phyloP scores from a whole-genome alignment of 441 rosid species.

The Erodium moschatum region DNA sequence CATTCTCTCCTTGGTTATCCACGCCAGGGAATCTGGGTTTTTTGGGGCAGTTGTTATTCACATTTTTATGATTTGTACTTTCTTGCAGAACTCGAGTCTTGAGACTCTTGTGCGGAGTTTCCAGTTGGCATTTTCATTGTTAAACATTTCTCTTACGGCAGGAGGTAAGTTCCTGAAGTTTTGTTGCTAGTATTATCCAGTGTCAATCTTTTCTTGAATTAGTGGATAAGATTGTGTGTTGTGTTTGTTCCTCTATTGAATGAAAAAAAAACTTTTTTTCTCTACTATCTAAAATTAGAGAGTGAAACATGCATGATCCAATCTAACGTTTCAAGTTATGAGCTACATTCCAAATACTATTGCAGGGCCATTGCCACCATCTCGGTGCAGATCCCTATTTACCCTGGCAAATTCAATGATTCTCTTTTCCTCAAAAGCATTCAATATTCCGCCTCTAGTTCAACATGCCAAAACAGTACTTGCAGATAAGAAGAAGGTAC shows the following conservation, averaged over 20 bases:
- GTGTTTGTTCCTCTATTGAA: background rate
- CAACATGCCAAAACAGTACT: slow-evolving; percentile 43
- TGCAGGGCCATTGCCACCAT: slow-evolving; percentile 68
- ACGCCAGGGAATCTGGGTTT: background rate
- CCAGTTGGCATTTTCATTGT: slow-evolving; percentile 88
- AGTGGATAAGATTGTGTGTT: background rate
- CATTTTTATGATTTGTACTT: slow-evolving; percentile 16
- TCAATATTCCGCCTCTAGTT: slow-evolving; percentile 46
- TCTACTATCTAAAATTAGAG: background rate
- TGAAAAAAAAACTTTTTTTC: background rate
- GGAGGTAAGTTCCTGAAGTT: slow-evolving; percentile 47
- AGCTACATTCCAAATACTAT: slow-evolving; percentile 15
- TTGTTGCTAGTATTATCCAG: background rate
- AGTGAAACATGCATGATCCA: background rate
- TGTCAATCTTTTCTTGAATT: background rate
- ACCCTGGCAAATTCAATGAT: slow-evolving; percentile 77
- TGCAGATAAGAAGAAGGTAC: slow-evolving; percentile 51
- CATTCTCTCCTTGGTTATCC: background rate
- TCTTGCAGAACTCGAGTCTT: slow-evolving; percentile 67
- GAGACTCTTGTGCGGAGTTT: slow-evolving; percentile 71
- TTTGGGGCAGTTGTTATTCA: background rate
- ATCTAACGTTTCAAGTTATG: slow-evolving; percentile 1
- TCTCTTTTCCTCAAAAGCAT: slow-evolving; percentile 76
- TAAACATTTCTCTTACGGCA: slow-evolving; percentile 53
- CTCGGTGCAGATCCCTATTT: slow-evolving; percentile 71